phyloP scores from a whole-genome alignment of 805 yeast genomes.

The Candida ficus region DNA sequence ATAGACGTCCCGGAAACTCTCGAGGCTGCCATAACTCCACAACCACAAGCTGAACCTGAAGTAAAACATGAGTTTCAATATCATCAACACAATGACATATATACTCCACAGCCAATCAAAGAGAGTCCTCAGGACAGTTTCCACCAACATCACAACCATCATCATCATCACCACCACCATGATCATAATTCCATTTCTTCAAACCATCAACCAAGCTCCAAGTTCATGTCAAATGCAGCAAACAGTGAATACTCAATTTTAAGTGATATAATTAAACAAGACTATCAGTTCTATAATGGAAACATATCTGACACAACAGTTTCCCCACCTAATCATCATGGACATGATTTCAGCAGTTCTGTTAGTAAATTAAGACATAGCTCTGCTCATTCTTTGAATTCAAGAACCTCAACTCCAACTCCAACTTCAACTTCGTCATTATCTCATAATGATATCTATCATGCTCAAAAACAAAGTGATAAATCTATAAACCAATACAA shows the following conservation, averaged over 20 bases:
- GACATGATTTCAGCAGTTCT: background rate
- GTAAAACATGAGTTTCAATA: background rate
- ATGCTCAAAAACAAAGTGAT: slow-evolving; percentile 44
- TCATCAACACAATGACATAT: too few relatives aligned
- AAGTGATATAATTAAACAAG: slow-evolving; percentile 53
- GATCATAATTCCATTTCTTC: background rate
- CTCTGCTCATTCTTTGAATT: slow-evolving; percentile 4
- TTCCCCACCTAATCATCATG: slow-evolving; percentile 10
- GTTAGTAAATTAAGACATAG: slow-evolving; percentile 6
- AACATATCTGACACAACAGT: slow-evolving; percentile 9
- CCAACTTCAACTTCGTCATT: slow-evolving; percentile 12
- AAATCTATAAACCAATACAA: slow-evolving; percentile 61
- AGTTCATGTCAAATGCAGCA: slow-evolving; percentile 66
- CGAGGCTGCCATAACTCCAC: background rate
- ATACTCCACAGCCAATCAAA: too few relatives aligned
- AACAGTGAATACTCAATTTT: slow-evolving; percentile 67
- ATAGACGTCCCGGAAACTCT: slow-evolving; percentile 46
- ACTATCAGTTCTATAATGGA: slow-evolving; percentile 12
- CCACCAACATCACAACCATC: background rate
- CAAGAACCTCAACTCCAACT: slow-evolving; percentile 16
- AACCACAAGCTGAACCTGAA: background rate
- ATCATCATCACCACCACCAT: background rate
- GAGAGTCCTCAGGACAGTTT: too few relatives aligned
- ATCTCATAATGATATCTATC: slow-evolving; percentile 21
- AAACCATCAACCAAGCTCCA: slow-evolving; percentile 17